Evolutionary conservation across 305 asterid genomes (phyloP), one percentile per base, ranked within the genome.

Genomic region (Salvia sclarea): DNA sequence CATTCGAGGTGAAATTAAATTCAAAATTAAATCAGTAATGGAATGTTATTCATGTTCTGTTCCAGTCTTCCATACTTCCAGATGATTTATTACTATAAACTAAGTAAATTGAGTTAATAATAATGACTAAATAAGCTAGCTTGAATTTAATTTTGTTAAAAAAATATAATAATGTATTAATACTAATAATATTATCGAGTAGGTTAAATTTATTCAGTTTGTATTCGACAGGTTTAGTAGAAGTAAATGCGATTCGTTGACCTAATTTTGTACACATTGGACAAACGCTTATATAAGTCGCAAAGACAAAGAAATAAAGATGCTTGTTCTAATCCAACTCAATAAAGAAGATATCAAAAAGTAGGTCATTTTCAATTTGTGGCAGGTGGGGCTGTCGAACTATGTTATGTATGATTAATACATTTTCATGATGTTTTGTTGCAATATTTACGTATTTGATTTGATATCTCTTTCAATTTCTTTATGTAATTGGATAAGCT

Each of bases 321-420:
- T 40, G 1, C 45, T 28, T 61, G 41, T 16, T 22, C 25, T 61
- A 31, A 59, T 48, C 35, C 14, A 61, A 13, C 21, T 25, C 16
- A 14, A n/a, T 20, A 9, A 2, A 22, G 24, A 22, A 1, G 21
- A 54, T 17, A 13, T 40, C 18, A 35, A 50, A 50, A 65, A 40
- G 59, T 53, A 43, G 50, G 76, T 64, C 71, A 41, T 62, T 72
- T 63, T 63, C 64, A 52, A 62, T 28, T 25, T 41, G 37, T 52
- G 18, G 25, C 25, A 17, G 47, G 63, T 37, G 69, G 69, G 57
- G 69, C 24, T 17, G 41, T 20, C 17, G 5, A 43, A 31, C 44
- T 20, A 22, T 16, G 30, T 4, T 25, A 4, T 25, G 8, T 21
- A 49, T 61, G 48, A 70, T 68, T 61, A 49, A 48, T 43, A 49